Conservation (phyloP, 202 grass and related monocot genomes). For the Brachypodium distachyon region DNA sequence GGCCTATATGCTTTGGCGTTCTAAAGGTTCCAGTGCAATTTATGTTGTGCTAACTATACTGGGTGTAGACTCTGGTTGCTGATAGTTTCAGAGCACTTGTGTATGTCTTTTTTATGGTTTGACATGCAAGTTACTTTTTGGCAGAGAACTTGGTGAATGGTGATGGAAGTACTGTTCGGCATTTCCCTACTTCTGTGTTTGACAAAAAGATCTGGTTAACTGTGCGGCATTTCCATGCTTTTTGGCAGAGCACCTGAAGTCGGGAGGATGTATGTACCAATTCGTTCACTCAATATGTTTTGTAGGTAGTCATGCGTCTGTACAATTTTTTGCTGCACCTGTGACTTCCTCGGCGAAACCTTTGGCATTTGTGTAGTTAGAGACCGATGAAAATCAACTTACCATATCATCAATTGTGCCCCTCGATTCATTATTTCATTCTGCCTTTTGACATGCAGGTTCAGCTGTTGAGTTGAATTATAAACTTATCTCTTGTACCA, state of each 20-base stretch:
- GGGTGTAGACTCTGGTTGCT: not conserved
- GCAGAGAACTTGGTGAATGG: not conserved
- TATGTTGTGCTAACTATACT: not conserved
- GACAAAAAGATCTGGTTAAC: not conserved
- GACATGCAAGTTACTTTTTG: not conserved
- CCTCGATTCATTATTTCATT: not conserved
- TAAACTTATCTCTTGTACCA: not conserved
- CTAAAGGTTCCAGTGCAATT: not conserved
- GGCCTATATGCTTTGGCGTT: not conserved
- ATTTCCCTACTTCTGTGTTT: not conserved
- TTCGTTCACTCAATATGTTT: not conserved
- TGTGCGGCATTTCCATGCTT: too few species aligned
- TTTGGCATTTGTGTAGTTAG: not conserved
- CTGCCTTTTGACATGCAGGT: not conserved
- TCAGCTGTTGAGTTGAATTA: not conserved
- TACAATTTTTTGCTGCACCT: not conserved
- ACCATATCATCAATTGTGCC: not conserved
- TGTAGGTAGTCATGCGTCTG: not conserved
- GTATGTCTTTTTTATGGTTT: not conserved
- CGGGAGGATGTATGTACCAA: not conserved
- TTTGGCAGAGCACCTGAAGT: not conserved
- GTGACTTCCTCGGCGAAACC: not conserved
- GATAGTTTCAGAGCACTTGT: not conserved
- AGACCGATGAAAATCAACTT: not conserved
- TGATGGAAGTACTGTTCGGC: not conserved